Evolutionary conservation across 139 green algal genomes (phyloP).

Genomic region (Klebsormidium nitens): DNA sequence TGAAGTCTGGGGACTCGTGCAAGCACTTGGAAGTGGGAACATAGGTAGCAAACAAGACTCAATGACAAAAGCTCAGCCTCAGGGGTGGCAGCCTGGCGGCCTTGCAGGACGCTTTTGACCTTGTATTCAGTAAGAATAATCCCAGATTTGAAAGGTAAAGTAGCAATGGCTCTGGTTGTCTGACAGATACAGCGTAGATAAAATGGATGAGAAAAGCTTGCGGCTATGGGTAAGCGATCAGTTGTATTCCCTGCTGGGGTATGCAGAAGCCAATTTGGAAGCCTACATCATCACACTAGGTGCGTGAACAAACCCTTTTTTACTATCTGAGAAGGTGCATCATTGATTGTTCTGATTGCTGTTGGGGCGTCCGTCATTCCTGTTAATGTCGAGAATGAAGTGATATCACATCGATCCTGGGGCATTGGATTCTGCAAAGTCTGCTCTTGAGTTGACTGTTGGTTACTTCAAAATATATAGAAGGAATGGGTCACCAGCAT

Average conservation of each 20-base stretch:
- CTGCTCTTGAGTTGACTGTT: not conserved
- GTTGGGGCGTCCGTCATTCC: not conserved
- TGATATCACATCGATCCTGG: slow-evolving; percentile 13
- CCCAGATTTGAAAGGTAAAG: too few relatives aligned
- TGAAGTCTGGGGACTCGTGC: too few relatives aligned
- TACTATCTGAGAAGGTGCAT: not conserved
- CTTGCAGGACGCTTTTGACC: too few relatives aligned
- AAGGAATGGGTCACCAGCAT: slow-evolving; percentile 5
- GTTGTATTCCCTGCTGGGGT: slow-evolving; percentile 28
- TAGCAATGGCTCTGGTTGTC: too few relatives aligned
- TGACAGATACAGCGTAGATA: too few relatives aligned
- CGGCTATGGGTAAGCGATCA: slow-evolving; percentile 27
- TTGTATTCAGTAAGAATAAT: too few relatives aligned
- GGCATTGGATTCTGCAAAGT: not conserved
- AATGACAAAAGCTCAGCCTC: too few relatives aligned
- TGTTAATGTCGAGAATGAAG: not conserved
- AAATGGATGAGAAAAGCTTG: too few relatives aligned
- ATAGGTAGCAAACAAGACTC: too few relatives aligned
- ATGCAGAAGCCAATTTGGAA: slow-evolving; percentile 8
- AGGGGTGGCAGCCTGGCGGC: too few relatives aligned
- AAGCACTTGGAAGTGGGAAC: too few relatives aligned
- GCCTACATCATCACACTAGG: slow-evolving; percentile 26
- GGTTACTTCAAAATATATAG: slow-evolving; percentile 11
- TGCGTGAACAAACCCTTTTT: not conserved
- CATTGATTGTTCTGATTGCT: not conserved